These are phyloP conservation scores for Penicillium chermesinum DNA, from an alignment of 495 filamentous ascomycete species.

Conservation along the genomic window DNA sequence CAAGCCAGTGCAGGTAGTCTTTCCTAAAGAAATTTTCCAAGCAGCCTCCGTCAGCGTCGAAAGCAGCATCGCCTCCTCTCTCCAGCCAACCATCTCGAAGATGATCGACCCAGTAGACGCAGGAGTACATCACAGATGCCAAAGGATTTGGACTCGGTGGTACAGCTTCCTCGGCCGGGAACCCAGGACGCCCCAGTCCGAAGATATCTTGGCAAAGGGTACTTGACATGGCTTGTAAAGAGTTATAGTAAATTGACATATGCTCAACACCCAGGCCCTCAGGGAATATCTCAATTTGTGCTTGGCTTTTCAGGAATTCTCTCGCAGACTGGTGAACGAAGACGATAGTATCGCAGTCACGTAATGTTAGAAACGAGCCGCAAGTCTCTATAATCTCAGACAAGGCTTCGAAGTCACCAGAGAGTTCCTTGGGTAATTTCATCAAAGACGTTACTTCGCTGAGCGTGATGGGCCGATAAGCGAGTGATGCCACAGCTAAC, in stretches of 20 bases:
- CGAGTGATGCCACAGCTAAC: not conserved
- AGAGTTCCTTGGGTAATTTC: not conserved
- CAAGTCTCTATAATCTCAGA: not conserved
- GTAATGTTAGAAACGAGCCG: slow-evolving; percentile 2
- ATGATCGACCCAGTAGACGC: too few relatives aligned
- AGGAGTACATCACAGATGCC: too few relatives aligned
- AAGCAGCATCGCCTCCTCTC: too few relatives aligned
- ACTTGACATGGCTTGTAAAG: not conserved
- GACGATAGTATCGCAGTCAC: not conserved
- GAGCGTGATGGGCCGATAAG: not conserved
- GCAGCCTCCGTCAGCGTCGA: too few relatives aligned
- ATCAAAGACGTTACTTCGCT: not conserved
- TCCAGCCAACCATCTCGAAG: too few relatives aligned
- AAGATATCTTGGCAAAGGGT: too few relatives aligned
- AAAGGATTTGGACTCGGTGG: too few relatives aligned
- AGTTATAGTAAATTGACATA: not conserved
- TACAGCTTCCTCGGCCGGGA: too few relatives aligned
- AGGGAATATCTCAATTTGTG: not conserved
- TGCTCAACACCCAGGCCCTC: not conserved
- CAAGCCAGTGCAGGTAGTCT: too few relatives aligned
- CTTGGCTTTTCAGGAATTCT: not conserved
- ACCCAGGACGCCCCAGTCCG: too few relatives aligned
- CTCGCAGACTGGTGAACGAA: slow-evolving; percentile 8
- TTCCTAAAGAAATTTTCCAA: too few relatives aligned
- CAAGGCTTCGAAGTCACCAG: not conserved